Base-by-base conservation (phyloP, 495 filamentous ascomycete species). In the Podospora anserina region DNA sequence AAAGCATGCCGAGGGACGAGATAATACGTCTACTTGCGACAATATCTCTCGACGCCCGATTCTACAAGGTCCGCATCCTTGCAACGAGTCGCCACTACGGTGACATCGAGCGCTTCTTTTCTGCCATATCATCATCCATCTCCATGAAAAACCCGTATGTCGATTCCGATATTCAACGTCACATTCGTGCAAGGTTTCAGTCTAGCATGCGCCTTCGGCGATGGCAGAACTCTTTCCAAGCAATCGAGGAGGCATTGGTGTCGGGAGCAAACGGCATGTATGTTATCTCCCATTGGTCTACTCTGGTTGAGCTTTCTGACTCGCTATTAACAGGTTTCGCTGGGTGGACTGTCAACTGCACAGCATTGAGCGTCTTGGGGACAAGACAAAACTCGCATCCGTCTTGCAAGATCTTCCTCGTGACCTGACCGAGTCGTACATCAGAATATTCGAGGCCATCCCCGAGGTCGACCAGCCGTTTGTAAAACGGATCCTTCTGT, bases 331-430 rank as follows among this genome's bases (percentile, higher is more conserved):
- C 27, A 69, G 68, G 80, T 82, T 84, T 59, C 80, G 80, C 26
- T 84, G 78, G 80, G 78, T 76, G 3, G 74, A 77, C 13, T 82
- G 81, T 66, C 81, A 84, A 68, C 69, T 83, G 16, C 77, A 82
- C 64, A 72, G 73, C 4, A 64, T 83, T 19, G 70, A 77, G 44
- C 74, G 74, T 20, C 67, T 73, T 15, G 30, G 69, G 6, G 64
- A 69, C 58, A 54, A 65, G 70, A 16, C n/a, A n/a, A n/a, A 69
- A 70, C 26, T 69, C 78, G 18, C 9, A 44, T 19, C 64, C 71
- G 60, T 71, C 74, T 18, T 68, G 79, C 23, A 61, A 65, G 16
- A 72, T 72, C 68, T 83, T 4, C 80, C 82, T 4, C 58, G 73
- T 27, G 76, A 74, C 13, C 69, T 83, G 34, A 75, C 80, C 57